Evolutionary conservation across 2,329 filamentous ascomycete genomes (phyloP).

Genomic region (Fusarium piperis): DNA sequence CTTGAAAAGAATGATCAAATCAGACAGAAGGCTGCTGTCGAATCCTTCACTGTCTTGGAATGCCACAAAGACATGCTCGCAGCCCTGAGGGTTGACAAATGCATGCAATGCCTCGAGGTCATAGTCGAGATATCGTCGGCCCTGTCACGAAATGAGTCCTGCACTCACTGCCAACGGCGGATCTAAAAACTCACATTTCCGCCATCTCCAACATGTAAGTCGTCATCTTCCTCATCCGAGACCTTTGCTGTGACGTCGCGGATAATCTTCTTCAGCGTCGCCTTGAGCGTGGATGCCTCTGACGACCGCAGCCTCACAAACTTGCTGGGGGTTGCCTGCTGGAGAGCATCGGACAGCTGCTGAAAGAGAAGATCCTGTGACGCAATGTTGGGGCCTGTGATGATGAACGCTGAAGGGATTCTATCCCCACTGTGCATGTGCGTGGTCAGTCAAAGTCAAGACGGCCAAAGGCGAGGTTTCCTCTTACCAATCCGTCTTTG

Average conservation of each 20-base stretch:
- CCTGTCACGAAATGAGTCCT: constrained; percentile 51
- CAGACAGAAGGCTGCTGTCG: constrained; percentile 75
- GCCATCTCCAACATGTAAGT: constrained; percentile 55
- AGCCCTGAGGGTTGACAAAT: constrained; percentile 63
- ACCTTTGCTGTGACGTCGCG: constrained; percentile 65
- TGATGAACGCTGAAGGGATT: constrained; percentile 76
- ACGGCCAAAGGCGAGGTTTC: background rate
- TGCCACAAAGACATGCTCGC: constrained; percentile 72
- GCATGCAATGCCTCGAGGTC: constrained; percentile 77
- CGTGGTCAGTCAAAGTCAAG: constrained; percentile 24
- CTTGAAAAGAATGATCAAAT: constrained; percentile 75
- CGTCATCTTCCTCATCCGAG: constrained; percentile 66
- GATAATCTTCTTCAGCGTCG: constrained; percentile 77
- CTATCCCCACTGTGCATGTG: constrained; percentile 52
- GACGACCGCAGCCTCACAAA: constrained; percentile 75
- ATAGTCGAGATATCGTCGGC: constrained; percentile 77
- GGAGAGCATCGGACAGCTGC: constrained; percentile 70
- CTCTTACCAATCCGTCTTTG: constrained; percentile 46
- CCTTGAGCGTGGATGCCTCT: constrained; percentile 79
- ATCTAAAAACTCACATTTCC: constrained; percentile 55
- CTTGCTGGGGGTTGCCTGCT: constrained; percentile 57
- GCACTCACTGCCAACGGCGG: background rate
- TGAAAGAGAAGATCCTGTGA: constrained; percentile 79
- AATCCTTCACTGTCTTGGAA: constrained; percentile 88
- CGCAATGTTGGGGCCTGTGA: constrained; percentile 81